Conservation (phyloP, 2,329 filamentous ascomycete genomes). For the Aspergillus caelatus region DNA sequence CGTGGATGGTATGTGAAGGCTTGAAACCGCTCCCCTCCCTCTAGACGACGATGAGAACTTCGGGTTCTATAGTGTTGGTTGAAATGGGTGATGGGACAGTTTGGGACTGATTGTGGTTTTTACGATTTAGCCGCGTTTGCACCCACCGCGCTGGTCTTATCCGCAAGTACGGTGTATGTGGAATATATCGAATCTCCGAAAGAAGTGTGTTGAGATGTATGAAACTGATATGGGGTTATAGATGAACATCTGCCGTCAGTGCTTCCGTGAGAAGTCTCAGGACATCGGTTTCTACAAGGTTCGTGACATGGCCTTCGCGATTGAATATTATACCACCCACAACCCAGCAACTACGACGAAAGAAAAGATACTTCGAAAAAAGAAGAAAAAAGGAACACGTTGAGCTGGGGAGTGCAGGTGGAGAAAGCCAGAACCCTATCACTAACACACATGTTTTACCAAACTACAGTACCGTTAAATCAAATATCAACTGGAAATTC, state of each 20-base stretch:
- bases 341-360: neutral
- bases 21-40: neutral
- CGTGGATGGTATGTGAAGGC: constrained; percentile 76
- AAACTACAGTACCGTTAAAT: constrained; percentile 38
- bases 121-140: constrained; percentile 69
- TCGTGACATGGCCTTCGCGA: constrained; percentile 23
- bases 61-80: neutral
- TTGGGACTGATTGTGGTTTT: constrained; percentile 28
- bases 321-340: neutral
- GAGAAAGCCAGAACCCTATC: neutral
- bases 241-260: constrained; percentile 65
- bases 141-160: constrained; percentile 98
- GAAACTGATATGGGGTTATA: constrained; percentile 26
- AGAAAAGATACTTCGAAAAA: neutral
- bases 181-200: constrained; percentile 6
- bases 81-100: constrained; percentile 1
- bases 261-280: constrained; percentile 69
- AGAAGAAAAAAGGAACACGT: neutral
- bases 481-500: constrained; percentile 31
- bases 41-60: constrained; percentile 5
- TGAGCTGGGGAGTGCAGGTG: neutral
- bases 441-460: constrained; percentile 18
- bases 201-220: constrained; percentile 9
- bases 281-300: constrained; percentile 73
- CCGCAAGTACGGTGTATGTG: constrained; percentile 85